phyloP scores from a whole-genome alignment of 129 eudicot genomes.

The Solidago caesia region DNA sequence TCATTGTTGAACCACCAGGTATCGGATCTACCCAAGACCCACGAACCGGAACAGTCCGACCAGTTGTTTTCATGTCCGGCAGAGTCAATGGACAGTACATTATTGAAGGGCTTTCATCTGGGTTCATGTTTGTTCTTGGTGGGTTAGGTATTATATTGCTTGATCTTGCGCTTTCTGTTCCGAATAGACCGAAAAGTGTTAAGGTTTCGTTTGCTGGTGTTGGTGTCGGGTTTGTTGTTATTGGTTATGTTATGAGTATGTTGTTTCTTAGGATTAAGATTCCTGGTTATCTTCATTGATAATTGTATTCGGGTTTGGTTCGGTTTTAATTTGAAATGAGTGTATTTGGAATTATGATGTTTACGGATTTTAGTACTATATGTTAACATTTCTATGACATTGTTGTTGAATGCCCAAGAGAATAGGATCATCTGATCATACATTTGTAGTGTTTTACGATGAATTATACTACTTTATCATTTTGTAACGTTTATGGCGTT shows the following conservation, averaged over 20 bases:
- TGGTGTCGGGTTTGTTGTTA: slow-evolving; percentile 55
- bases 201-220: slow-evolving; percentile 68
- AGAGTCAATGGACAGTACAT: slow-evolving; percentile 96
- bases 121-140: slow-evolving; percentile 95
- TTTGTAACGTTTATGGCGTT: no score
- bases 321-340: background rate
- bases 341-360: background rate
- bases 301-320: background rate
- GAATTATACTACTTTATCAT: no score
- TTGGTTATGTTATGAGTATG: slow-evolving; percentile 93
- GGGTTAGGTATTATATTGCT: slow-evolving; percentile 71
- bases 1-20: slow-evolving; percentile 97
- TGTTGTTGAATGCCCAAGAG: no score
- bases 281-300: slow-evolving; percentile 74
- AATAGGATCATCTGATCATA: no score
- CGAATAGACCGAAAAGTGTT: slow-evolving; percentile 57
- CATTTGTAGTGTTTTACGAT: no score
- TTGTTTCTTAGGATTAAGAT: slow-evolving; percentile 90
- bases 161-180: slow-evolving; percentile 61
- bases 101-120: slow-evolving; percentile 82
- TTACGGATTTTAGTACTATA: background rate
- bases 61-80: slow-evolving; percentile 83
- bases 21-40: slow-evolving; percentile 87
- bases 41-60: slow-evolving; percentile 68
- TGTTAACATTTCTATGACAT: no score